phyloP scores from a whole-genome alignment of 2,329 filamentous ascomycete species.

The Hypoxylon sp. region DNA sequence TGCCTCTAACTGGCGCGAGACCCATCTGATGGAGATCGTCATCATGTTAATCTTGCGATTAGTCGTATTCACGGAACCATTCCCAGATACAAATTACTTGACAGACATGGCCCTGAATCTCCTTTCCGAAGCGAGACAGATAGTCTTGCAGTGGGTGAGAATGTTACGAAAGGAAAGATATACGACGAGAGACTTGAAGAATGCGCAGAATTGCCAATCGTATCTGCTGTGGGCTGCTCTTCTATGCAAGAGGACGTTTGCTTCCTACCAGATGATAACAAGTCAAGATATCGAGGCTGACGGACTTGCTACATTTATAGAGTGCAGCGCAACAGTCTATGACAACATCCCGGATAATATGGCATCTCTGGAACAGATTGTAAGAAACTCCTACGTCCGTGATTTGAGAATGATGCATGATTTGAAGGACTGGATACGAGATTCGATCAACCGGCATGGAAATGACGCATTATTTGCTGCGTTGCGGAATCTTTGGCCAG shows the following conservation, averaged over 20 bases:
- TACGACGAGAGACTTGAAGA: constrained; percentile 56
- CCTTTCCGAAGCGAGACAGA: constrained; percentile 59
- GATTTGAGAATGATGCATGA: constrained; percentile 62
- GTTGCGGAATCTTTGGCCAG: constrained; percentile 61
- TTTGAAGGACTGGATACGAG: constrained; percentile 55
- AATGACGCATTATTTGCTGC: constrained; percentile 51
- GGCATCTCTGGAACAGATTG: constrained; percentile 51
- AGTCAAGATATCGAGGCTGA: constrained; percentile 16
- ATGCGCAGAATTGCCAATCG: constrained; percentile 56
- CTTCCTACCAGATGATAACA: constrained; percentile 27
- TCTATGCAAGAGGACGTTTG: constrained; percentile 64
- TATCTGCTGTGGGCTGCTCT: constrained; percentile 70
- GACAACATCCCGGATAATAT: constrained; percentile 61
- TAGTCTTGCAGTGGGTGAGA: constrained; percentile 66
- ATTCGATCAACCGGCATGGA: constrained; percentile 52
- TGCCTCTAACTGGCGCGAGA: constrained; percentile 71
- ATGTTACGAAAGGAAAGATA: constrained; percentile 63
- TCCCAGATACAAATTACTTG: constrained; percentile 14
- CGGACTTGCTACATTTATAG: constrained; percentile 46
- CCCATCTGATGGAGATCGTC: constrained; percentile 69
- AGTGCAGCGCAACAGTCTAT: constrained; percentile 57
- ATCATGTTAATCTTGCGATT: constrained; percentile 65
- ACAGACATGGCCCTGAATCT: constrained; percentile 50
- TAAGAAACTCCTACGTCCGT: constrained; percentile 60
- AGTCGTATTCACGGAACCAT: constrained; percentile 45